A percentile compares a stretch with the other conserved stretches of the same genome.
phyloP scores from a whole-genome alignment of 805 yeast genomes.

The Wickerhamomyces rabaulensis region DNA sequence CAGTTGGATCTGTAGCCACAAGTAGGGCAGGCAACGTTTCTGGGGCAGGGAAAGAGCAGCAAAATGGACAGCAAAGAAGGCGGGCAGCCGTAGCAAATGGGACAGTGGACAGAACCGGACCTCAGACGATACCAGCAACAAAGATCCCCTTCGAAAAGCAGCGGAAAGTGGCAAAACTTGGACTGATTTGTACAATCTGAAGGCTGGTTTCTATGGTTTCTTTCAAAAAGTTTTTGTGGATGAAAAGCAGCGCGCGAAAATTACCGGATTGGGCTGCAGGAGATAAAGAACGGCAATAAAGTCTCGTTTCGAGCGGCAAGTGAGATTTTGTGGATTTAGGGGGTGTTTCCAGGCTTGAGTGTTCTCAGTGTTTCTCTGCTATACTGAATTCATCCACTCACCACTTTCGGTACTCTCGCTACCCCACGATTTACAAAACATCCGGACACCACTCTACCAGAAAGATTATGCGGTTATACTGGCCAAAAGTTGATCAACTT shows the following conservation, averaged over 20 bases:
- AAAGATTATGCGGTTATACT: background rate
- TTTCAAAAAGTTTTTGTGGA: background rate
- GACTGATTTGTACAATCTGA: background rate
- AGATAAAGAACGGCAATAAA: background rate
- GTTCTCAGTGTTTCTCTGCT: no score
- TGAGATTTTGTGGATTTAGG: no score
- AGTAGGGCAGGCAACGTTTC: background rate
- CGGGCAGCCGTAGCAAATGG: background rate
- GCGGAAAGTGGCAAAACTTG: background rate
- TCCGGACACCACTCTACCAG: background rate
- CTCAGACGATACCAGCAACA: background rate
- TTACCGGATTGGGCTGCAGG: background rate
- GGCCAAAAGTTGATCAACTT: background rate
- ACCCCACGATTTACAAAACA: no score
- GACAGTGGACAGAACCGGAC: background rate
- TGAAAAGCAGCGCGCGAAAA: background rate
- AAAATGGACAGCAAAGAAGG: background rate
- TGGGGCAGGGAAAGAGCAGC: background rate
- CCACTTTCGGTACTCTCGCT: no score
- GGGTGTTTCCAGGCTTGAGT: no score
- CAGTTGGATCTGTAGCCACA: background rate
- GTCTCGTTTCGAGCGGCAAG: no score
- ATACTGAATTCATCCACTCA: no score
- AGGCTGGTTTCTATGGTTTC: slow-evolving; percentile 1
- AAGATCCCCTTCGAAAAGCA: background rate